Evolutionary conservation across 106 monocot genomes (phyloP).

Genomic region (Platanthera guangdongensis): DNA sequence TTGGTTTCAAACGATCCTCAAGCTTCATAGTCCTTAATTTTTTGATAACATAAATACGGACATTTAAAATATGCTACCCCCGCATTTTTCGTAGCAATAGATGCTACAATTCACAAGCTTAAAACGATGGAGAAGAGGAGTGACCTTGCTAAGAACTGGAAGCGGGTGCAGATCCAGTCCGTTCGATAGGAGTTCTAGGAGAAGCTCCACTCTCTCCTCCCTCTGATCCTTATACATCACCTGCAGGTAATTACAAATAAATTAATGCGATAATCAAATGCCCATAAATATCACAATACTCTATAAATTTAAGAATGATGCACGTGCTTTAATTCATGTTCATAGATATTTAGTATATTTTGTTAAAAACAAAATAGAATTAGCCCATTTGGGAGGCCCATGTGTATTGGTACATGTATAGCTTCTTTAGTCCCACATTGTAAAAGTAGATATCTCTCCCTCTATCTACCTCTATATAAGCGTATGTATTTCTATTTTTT

Average conservation of each 20-base stretch:
- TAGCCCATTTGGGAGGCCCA: too few species aligned
- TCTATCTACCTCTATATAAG: too few species aligned
- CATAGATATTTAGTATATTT: background rate
- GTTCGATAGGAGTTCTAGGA: conserved; percentile 39
- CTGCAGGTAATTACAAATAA: conserved; percentile 13
- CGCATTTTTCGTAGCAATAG: too few species aligned
- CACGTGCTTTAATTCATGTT: background rate
- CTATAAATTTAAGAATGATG: background rate
- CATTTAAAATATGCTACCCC: too few species aligned
- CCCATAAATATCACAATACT: background rate
- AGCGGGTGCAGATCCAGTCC: conserved; percentile 46
- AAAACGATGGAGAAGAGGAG: background rate
- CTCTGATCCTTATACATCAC: conserved; percentile 53
- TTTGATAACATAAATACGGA: too few species aligned
- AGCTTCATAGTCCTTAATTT: too few species aligned
- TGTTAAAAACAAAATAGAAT: too few species aligned
- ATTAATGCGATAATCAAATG: background rate
- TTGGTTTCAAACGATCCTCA: too few species aligned
- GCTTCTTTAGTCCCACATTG: too few species aligned
- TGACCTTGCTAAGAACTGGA: conserved; percentile 61
- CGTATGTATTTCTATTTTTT: too few species aligned
- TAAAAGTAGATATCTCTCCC: too few species aligned
- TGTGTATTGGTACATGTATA: too few species aligned
- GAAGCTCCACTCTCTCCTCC: conserved; percentile 56
- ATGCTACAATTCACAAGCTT: background rate